Evolutionary conservation across 2,329 filamentous ascomycete genomes (phyloP), one percentile per base, ranked within the genome.

Genomic region (Aureobasidium namibiae): DNA sequence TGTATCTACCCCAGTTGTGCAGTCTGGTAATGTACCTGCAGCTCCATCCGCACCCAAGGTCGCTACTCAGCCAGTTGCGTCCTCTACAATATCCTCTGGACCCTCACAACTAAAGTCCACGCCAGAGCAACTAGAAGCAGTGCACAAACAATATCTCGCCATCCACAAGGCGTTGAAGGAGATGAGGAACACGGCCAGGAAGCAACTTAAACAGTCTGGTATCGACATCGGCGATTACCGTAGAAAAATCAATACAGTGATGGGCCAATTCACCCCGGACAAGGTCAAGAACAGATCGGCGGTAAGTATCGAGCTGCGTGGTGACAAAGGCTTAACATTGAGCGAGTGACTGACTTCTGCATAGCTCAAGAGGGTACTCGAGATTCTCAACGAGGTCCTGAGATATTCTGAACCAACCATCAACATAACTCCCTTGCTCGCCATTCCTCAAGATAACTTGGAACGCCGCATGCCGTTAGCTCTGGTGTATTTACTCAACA

Each of bases 401-500:
- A 56, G 56, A n/a, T 62, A 65, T 38, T 34, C 61, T 7, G 63
- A 64, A 23, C 66, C 67, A 1, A 63, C 39, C 10, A 56, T 73
- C 41, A 67, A 72, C 61, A 61, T 70, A 11, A 64, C 66, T 33
- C 54, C 65, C 62, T 69, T 70, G 70, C 45, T 72, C 67, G 76
- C 74, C 36, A 75, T 75, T 1, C 72, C 76, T 34, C 49, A 70
- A n/a, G 66, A 72, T 16, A 71, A 81, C 78, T 61, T 65, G 26
- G 62, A 23, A 75, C 80, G 65, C 13, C 63, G 29, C 21, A 73
- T 88, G 23, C 86, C 88, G 0, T 80, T 82, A 1, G 73, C 89
- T 6, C 82, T 89, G 63, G 75, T 95, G 26, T 95, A 91, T 69
- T 79, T 90, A 1, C 78, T 95, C 60, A 91, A 89, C 66, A 84